phyloP scores from a whole-genome alignment of 768 basidiomycete genomes.

The Mycena alexandri region DNA sequence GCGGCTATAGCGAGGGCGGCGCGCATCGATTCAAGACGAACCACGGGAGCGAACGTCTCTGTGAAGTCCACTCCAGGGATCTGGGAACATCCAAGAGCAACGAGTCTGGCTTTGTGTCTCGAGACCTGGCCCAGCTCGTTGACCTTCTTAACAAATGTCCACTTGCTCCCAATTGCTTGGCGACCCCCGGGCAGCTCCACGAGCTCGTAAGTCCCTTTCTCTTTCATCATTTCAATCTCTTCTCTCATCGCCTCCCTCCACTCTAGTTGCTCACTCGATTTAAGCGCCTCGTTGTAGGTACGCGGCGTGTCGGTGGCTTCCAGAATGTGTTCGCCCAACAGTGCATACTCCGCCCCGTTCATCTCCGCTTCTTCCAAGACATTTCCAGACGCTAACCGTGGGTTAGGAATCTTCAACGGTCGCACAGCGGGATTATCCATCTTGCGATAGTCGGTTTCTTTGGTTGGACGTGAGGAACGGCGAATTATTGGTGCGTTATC shows the following conservation, averaged over 20 bases:
- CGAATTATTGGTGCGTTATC: not conserved
- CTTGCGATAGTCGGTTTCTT: slow-evolving; percentile 22
- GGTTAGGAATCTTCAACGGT: not conserved
- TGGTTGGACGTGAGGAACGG: slow-evolving; percentile 8
- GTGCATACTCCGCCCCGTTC: slow-evolving; percentile 6
- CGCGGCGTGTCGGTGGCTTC: slow-evolving; percentile 3
- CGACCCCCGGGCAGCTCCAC: slow-evolving; percentile 20
- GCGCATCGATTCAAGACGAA: too few relatives aligned
- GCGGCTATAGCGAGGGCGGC: too few relatives aligned
- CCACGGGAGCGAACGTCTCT: not conserved
- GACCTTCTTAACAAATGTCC: slow-evolving; percentile 18
- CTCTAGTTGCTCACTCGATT: slow-evolving; percentile 17
- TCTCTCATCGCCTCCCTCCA: slow-evolving; percentile 30
- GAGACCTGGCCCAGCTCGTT: slow-evolving; percentile 12
- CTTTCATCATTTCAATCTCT: slow-evolving; percentile 30
- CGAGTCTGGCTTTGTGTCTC: slow-evolving; percentile 24
- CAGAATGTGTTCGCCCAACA: not conserved
- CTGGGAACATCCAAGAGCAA: slow-evolving; percentile 21
- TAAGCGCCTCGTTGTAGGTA: slow-evolving; percentile 12
- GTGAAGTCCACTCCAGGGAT: not conserved
- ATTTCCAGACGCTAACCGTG: not conserved
- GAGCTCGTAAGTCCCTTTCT: slow-evolving; percentile 28
- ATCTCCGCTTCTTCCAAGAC: not conserved
- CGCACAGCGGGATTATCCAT: slow-evolving; percentile 21
- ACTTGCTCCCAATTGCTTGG: slow-evolving; percentile 18